Evolutionary conservation across 805 yeast genomes (phyloP).

Genomic region (Myxozyma neglecta): DNA sequence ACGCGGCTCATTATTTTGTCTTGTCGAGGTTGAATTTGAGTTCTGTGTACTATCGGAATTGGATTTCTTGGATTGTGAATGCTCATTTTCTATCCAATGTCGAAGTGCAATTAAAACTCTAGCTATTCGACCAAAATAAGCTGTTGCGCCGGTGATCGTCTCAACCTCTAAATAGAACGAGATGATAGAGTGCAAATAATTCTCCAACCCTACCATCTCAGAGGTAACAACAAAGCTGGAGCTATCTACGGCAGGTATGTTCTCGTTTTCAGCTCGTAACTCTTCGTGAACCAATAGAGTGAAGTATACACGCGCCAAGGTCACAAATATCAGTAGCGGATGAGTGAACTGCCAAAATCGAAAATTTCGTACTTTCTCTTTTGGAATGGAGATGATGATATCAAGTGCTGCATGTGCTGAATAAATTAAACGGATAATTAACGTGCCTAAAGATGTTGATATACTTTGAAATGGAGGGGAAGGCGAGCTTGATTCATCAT

Average conservation of each 20-base stretch:
- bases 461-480: background rate
- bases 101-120: background rate
- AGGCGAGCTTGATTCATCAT: background rate
- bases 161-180: background rate
- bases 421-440: background rate
- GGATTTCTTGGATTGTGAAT: background rate
- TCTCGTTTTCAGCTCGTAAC: background rate
- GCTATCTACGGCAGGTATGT: background rate
- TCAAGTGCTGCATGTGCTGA: conserved; percentile 10
- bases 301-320: conserved; percentile 1
- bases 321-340: background rate
- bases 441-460: background rate
- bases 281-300: background rate
- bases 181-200: background rate
- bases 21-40: too few species aligned
- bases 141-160: background rate
- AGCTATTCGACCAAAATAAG: conserved; percentile 1
- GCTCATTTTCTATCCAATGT: background rate
- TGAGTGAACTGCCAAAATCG: conserved; percentile 9
- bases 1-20: background rate
- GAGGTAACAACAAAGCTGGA: background rate
- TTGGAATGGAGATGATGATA: background rate
- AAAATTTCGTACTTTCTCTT: background rate
- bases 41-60: too few species aligned
- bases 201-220: background rate